phyloP scores from a whole-genome alignment of 805 yeast species.

The Ogataea ramenticola region DNA sequence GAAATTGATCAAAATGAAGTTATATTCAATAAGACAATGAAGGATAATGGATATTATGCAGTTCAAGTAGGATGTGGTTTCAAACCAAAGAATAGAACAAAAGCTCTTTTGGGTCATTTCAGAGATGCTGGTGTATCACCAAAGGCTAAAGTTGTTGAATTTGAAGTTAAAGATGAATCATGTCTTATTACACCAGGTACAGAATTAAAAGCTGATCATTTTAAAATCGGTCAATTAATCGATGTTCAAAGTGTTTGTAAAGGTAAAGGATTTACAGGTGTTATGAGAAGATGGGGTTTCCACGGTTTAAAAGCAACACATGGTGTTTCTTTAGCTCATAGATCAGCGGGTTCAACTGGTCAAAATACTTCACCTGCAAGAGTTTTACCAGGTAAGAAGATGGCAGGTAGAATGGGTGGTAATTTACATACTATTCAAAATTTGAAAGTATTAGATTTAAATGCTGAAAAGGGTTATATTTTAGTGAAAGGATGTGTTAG shows the following conservation, averaged over 20 bases:
- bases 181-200: conserved; percentile 76
- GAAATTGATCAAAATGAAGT: conserved; percentile 90
- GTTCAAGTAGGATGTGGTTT: conserved; percentile 83
- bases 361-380: conserved; percentile 94
- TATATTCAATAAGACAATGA: conserved; percentile 56
- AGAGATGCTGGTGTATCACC: conserved; percentile 80
- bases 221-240: conserved; percentile 73
- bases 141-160: conserved; percentile 67
- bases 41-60: conserved; percentile 75
- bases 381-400: conserved; percentile 91
- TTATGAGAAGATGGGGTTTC: conserved; percentile 92
- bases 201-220: conserved; percentile 74
- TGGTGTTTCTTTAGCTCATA: conserved; percentile 89
- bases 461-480: conserved; percentile 73
- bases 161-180: conserved; percentile 59
- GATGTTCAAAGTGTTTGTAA: conserved; percentile 75
- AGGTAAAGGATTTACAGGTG: conserved; percentile 98
- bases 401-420: conserved; percentile 97
- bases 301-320: conserved; percentile 87
- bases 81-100: conserved; percentile 55
- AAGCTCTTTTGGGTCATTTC: conserved; percentile 67
- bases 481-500: conserved; percentile 86
- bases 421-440: conserved; percentile 67
- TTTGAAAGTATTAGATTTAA: conserved; percentile 67
- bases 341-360: conserved; percentile 97